Base-by-base conservation (phyloP, 768 basidiomycete genomes). In the Kwoniella sp. region DNA sequence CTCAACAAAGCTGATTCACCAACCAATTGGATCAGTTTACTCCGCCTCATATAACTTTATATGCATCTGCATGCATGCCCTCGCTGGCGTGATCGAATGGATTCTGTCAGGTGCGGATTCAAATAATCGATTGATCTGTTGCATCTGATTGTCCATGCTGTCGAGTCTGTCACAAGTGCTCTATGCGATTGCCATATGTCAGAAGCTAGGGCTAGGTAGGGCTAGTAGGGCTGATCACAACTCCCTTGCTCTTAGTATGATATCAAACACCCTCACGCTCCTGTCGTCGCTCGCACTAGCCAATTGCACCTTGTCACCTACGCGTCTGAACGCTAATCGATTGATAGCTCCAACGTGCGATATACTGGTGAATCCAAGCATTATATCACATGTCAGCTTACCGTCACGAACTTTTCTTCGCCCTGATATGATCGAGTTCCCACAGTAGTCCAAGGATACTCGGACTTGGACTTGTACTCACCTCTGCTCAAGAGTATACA, bases 221-320 rank as follows among this genome's bases (percentile, higher is more conserved):
- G 6, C 33, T 33, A 33, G 6, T 19, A 33, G 33, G 13, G 33
- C 40, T 19, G 4, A 9, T 19, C 17, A 9, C 40, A 44, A 15
- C 17, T 44, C 40, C 40, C 10, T 29, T 30, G 5, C 24, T n/a
- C 27, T 33, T 10, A 53, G 15, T 24, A 33, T 36, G 24, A 62
- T 25, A 25, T 83, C 83, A 80, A 87, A 82, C 82, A 95, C 84
- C 80, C 87, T 89, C 81, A 94, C 83, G 83, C 89, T 90, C 83
- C 90, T 88, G 84, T 97, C 94, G 82, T 95, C 92, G 79, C 91
- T 90, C 73, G 91, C 91, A 63, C 88, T 91, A 33, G 91, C 94
- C 56, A 97, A 84, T 63, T 86, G 83, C 60, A 77, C n/a, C 36
- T 25, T 53, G 13, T 52, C 54, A 12, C 40, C 60, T 47, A 17